Conservation (phyloP, 2,329 filamentous ascomycete species). For the Harringtonia lauricola region DNA sequence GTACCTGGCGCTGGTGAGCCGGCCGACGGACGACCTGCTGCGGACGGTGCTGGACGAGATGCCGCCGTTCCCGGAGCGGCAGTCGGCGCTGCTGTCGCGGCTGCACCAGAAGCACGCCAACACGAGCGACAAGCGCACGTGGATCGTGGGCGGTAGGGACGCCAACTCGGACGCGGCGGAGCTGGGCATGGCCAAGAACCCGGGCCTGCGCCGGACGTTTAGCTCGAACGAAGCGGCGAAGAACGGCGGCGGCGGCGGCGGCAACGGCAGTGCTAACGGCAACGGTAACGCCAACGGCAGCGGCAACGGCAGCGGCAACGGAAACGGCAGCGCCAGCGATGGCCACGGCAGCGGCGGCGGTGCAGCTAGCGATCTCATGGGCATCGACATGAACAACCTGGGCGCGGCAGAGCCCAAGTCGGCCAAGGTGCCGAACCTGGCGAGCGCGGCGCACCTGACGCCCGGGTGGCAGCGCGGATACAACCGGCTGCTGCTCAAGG, state of each 20-base stretch:
- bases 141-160: constrained; percentile 95
- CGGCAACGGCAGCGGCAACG: background rate
- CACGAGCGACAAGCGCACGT: constrained; percentile 90
- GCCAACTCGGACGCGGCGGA: constrained; percentile 76
- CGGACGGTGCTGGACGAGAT: constrained; percentile 96
- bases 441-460: constrained; percentile 82
- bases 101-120: constrained; percentile 90
- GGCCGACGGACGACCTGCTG: constrained; percentile 82
- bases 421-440: constrained; percentile 67
- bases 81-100: constrained; percentile 82
- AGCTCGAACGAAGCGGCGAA: constrained; percentile 40
- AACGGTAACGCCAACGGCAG: constrained; percentile 24
- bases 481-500: constrained; percentile 64
- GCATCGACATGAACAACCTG: too few species aligned
- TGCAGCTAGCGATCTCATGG: background rate
- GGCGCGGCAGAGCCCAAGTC: constrained; percentile 25
- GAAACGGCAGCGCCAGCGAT: background rate
- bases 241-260: constrained; percentile 37
- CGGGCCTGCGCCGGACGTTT: constrained; percentile 78
- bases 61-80: constrained; percentile 92
- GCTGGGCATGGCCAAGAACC: constrained; percentile 68
- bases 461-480: constrained; percentile 92
- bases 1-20: constrained; percentile 74
- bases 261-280: constrained; percentile 30
- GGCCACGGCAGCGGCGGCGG: background rate